Conservation (phyloP, 306 rosid genomes). For the Pyrus communis region DNA sequence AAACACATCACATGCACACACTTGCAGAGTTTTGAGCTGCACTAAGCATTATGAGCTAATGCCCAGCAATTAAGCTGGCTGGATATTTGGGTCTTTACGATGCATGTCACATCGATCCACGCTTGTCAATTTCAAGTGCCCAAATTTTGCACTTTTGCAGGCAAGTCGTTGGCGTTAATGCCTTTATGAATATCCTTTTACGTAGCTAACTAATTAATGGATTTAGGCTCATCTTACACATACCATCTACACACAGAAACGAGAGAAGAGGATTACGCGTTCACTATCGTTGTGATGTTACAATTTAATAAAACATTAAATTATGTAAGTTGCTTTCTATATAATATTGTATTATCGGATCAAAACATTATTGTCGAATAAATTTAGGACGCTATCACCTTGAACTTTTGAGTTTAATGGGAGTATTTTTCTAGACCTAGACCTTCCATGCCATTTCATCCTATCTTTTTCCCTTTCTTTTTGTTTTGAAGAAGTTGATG, state of each 20-base stretch:
- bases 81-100: neutral
- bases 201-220: constrained; percentile 8
- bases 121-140: constrained; percentile 46
- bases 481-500: too few species aligned
- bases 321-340: too few species aligned
- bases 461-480: too few species aligned
- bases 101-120: constrained; percentile 48
- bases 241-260: neutral
- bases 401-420: neutral
- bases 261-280: neutral
- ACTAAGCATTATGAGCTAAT: constrained; percentile 31
- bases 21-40: constrained; percentile 24
- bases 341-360: neutral
- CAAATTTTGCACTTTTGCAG: constrained; percentile 39
- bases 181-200: constrained; percentile 32
- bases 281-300: fast-evolving
- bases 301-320: too few species aligned
- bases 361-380: too few species aligned
- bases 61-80: neutral
- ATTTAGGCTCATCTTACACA: neutral
- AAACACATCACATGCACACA: constrained; percentile 43
- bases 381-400: too few species aligned
- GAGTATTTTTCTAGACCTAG: neutral
- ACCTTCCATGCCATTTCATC: neutral
- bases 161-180: constrained; percentile 47